These are phyloP conservation scores for Trichoderma polysporum DNA, from an alignment of 2,329 filamentous ascomycete species.

Conservation along the genomic window DNA sequence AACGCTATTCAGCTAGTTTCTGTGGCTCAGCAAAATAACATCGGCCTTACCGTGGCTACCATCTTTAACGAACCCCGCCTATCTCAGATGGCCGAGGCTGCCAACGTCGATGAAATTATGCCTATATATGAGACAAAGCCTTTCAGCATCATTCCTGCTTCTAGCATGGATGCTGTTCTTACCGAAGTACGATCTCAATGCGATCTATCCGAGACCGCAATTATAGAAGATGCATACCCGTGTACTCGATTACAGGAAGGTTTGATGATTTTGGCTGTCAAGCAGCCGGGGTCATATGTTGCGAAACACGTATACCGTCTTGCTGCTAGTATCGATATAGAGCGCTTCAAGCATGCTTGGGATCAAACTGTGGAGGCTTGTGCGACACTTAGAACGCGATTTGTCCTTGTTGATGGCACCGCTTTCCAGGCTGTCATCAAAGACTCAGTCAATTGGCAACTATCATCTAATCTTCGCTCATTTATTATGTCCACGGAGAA, in stretches of 20 bases:
- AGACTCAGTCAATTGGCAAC: constrained; percentile 4
- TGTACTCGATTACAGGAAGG: constrained; percentile 41
- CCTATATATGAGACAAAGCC: constrained; percentile 16
- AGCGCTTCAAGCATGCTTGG: constrained; percentile 24
- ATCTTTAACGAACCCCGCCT: constrained; percentile 20
- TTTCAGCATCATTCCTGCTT: constrained; percentile 6
- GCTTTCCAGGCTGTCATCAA: constrained; percentile 22
- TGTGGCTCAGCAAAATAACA: constrained; percentile 3
- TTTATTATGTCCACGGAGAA: constrained; percentile 11
- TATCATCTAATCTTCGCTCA: background rate
- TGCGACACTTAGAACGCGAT: constrained; percentile 25
- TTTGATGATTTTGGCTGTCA: constrained; percentile 32
- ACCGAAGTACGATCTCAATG: constrained; percentile 4
- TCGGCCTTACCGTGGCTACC: constrained; percentile 12
- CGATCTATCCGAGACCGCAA: background rate
- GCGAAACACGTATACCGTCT: constrained; percentile 24
- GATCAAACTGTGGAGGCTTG: constrained; percentile 23
- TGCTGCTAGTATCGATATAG: constrained; percentile 12
- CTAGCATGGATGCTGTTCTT: background rate
- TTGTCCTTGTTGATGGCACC: constrained; percentile 22
- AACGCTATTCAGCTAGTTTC: constrained; percentile 13
- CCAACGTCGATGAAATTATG: constrained; percentile 1
- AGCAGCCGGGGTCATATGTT: constrained; percentile 27
- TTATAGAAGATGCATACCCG: constrained; percentile 35
- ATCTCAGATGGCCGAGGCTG: constrained; percentile 14